Percentiles rank a stretch among this genome's conserved stretches.
phyloP scores from a whole-genome alignment of 148 eudicot species.

The Cornus controversa region DNA sequence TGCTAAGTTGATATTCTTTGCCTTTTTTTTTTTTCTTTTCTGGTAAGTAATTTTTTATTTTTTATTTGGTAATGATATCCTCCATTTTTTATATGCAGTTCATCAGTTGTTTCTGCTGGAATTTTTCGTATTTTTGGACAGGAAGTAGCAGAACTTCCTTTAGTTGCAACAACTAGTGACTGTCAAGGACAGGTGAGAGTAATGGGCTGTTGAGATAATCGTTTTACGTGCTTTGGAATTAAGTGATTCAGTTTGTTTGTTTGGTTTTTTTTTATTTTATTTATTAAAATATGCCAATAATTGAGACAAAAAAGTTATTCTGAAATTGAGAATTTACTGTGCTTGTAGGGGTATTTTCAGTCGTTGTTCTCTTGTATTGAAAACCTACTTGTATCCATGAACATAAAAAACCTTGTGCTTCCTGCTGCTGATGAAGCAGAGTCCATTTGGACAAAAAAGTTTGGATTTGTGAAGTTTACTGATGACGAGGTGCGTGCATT shows the following conservation, averaged over 20 bases:
- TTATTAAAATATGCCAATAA: background rate
- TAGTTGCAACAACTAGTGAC: conserved; percentile 68
- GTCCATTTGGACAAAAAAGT: conserved; percentile 69
- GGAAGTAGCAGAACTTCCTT: conserved; percentile 80
- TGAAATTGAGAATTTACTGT: background rate
- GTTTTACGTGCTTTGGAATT: background rate
- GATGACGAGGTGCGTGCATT: conserved; percentile 43
- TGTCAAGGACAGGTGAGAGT: conserved; percentile 62
- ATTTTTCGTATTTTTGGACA: conserved; percentile 74
- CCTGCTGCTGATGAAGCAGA: conserved; percentile 90
- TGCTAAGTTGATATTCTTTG: background rate
- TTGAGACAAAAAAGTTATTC: background rate
- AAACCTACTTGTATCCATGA: conserved; percentile 42
- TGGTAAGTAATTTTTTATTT: background rate
- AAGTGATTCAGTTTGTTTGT: background rate
- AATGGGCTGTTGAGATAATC: background rate
- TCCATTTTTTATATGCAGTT: conserved; percentile 41
- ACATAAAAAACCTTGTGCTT: conserved; percentile 59
- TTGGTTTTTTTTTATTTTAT: too few species aligned
- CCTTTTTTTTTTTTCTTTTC: background rate
- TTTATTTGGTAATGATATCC: background rate
- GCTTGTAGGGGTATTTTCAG: conserved; percentile 76
- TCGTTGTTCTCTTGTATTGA: conserved; percentile 67
- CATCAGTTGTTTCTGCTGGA: conserved; percentile 67
- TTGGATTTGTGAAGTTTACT: conserved; percentile 56